phyloP scores from a whole-genome alignment of 768 basidiomycete genomes.

The Tephrocybe rancida region DNA sequence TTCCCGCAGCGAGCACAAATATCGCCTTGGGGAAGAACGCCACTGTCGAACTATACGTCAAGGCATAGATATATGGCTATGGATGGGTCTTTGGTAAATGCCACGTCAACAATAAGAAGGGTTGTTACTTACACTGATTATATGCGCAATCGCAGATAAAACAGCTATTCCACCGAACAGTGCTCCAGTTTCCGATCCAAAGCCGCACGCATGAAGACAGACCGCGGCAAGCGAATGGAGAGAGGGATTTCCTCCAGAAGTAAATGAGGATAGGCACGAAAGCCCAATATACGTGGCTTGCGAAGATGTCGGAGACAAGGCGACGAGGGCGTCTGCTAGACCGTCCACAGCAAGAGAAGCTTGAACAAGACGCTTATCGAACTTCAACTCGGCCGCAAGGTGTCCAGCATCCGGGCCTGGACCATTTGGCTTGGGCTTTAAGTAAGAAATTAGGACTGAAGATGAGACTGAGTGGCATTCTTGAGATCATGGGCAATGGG shows the following conservation, averaged over 20 bases:
- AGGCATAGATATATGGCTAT: slow-evolving; percentile 70
- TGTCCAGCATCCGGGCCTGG: slow-evolving; percentile 36
- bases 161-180: slow-evolving; percentile 76
- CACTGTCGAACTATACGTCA: slow-evolving; percentile 67
- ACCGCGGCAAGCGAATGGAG: slow-evolving; percentile 73
- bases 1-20: slow-evolving; percentile 59
- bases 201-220: slow-evolving; percentile 57
- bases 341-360: slow-evolving; percentile 70
- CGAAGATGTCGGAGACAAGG: slow-evolving; percentile 51
- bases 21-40: slow-evolving; percentile 67
- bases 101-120: background rate
- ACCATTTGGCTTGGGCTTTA: slow-evolving; percentile 52
- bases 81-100: background rate
- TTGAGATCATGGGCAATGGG: background rate
- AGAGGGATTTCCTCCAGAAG: slow-evolving; percentile 69
- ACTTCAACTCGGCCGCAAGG: slow-evolving; percentile 62
- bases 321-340: slow-evolving; percentile 62
- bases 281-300: slow-evolving; percentile 56
- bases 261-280: slow-evolving; percentile 65
- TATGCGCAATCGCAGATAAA: slow-evolving; percentile 65
- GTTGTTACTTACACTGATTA: slow-evolving; percentile 47
- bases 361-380: slow-evolving; percentile 69
- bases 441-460: slow-evolving; percentile 59
- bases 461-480: background rate
- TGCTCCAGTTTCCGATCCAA: slow-evolving; percentile 52